Base-by-base conservation (phyloP, 441 rosid species). In the Codiaeum variegatum region DNA sequence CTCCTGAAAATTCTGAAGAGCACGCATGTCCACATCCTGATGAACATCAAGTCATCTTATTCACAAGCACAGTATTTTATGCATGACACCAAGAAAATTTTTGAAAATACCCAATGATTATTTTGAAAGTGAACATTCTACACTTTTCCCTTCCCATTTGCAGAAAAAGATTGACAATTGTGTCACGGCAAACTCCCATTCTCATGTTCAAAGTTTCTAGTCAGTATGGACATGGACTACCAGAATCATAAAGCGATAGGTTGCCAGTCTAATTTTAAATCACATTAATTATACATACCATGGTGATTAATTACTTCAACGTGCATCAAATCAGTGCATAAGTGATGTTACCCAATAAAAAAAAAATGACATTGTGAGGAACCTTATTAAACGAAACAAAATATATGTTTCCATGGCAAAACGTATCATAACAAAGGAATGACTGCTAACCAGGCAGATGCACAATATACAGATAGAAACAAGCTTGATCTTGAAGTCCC, bases 401-500 rank as follows among this genome's bases (percentile, higher is more conserved):
- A 66, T 58, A 31, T 42, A 13, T 28, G 31, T 0, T 55, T 59
- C 11, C 34, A 62, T 46, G 42, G 60, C 4, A 65, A 52, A 0
- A 29, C 8, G 12, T 47, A 44, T 47, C 3, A 31, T 24, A 58
- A 18, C 38, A 34, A 52, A 51, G 42, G 49, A 36, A 69, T 24
- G 29, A 26, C 72, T 24, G 71, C 90, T 80, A 74, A 91, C 97
- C 98, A 94, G 69, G 98, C 94, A 70, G 97, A 94, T 69, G 98
- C 67, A 82, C 97, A 92, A 83, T 94, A 94, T 18, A 79, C 79
- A 42, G 97, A 87, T 54, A 94, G 89, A 85, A 94, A 94, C 80
- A 91, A 87, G 86, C 97, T 94, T 78, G 98, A 94, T 86, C 97
- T 88, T 49, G 92, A 88, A 28, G 92, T 92, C 55, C 97, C 97